Conservation (phyloP, 2,329 filamentous ascomycete genomes). For the Bipolaris bicolor region DNA sequence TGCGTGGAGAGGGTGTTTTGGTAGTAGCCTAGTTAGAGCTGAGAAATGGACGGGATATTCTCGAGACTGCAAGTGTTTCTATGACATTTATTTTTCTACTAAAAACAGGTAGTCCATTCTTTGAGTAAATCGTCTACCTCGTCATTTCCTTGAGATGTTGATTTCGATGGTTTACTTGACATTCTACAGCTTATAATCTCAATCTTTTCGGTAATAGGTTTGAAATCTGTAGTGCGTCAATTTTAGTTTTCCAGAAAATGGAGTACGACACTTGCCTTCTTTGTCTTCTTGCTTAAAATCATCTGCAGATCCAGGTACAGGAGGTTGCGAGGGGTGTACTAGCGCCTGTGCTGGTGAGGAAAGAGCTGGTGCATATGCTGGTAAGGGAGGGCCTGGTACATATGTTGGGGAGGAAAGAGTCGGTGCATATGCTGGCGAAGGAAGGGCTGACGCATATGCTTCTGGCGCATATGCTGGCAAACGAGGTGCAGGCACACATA, state of each 20-base stretch:
- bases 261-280: not conserved
- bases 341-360: not conserved
- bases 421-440: not conserved
- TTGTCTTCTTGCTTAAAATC: not conserved
- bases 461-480: no score
- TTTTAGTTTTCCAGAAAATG: not conserved
- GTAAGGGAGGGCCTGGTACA: not conserved
- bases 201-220: no score
- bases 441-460: not conserved
- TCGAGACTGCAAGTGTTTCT: no score
- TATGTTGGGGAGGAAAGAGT: not conserved
- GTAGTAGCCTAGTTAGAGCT: no score
- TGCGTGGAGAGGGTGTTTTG: no score
- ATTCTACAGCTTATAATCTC: no score
- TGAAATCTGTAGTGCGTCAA: not conserved
- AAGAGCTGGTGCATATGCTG: not conserved
- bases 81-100: no score
- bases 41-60: no score
- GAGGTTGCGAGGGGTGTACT: not conserved
- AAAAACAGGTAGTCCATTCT: constrained; percentile 27
- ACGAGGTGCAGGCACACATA: not conserved
- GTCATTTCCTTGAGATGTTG: constrained; percentile 1
- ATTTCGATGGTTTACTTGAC: no score
- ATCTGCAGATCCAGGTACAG: no score
- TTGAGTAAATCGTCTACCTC: constrained; percentile 31